Evolutionary conservation across 176 grass and related monocot genomes (phyloP), one percentile per base, ranked within the genome.

Genomic region (Rhynchospora pubera): DNA sequence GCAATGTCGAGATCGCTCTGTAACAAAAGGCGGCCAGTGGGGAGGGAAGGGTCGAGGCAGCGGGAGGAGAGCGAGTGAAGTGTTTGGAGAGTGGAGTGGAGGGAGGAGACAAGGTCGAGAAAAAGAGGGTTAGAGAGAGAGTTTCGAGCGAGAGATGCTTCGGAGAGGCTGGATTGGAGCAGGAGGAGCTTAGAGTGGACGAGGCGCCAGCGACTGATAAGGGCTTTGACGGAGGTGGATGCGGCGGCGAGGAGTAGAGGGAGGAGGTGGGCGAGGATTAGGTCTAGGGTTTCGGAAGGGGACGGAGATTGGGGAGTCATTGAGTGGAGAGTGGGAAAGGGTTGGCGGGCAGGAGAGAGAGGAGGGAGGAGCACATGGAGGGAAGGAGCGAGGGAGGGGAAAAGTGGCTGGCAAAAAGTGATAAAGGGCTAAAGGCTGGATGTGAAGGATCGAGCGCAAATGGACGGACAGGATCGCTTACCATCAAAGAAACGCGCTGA

Each of bases 1-100:
- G 83, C 85, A 42, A 97, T 87, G 87, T 97, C 91, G n/a, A 97
- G 83, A 86, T 97, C 91, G 80, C 89, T 91, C 85, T 97, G 91
- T 28, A 97, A 79, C 62, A 84, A 85, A 28, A 97, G 93, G 42
- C 90, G 90, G 0, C 91, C 91, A 23, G 59, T 51, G 0, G 93
- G 91, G 47, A 97, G 89, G 3, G 89, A 78, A 2, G 89, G 85
- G 77, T 97, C 89, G 48, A 87, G 87, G 83, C 89, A 93, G 62
- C 87, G 89, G 12, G 80, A 61, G 75, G 89, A 89, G 18, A 97
- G 89, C 6, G 77, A 79, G 57, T 71, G 83, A 43, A 97, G 89
- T 70, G 79, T 87, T 43, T 86, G 85, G 62, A 97, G 91, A 11
- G 63, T 65, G 28, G 89, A 78, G 28, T 90, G 68, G 7, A 97